Base-by-base conservation (phyloP, 257 asterid species). In the Euphrasia confusa region DNA sequence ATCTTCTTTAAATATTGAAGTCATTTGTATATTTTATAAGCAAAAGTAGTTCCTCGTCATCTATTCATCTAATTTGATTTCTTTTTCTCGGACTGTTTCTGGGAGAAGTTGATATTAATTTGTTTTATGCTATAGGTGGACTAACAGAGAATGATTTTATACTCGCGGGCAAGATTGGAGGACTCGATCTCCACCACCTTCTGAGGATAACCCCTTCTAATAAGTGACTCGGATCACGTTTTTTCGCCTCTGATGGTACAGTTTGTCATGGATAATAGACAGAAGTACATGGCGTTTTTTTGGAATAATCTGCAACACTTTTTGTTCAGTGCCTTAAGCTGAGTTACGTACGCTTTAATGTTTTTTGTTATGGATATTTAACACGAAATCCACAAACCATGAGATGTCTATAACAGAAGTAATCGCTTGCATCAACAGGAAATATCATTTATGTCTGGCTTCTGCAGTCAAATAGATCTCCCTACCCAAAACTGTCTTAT, bases 111-210 rank as follows among this genome's bases (percentile, higher is more conserved):
- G 35, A 10, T 53, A 13, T 53, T 7, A 24, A 4, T 53, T 24
- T 18, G 11, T 28, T 53, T 53, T 33, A 24, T 53, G 58, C 11
- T 53, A 78, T 71, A 91, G 98, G 93, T 68, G 99, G 99, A 32
- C 83, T 92, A 14, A 89, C 97, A 6, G 97, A 92, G 80, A 92
- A 92, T 76, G 98, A 88, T 73, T 91, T 88, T 81, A 84, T 91
- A 58, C 95, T 91, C 49, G 98, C 98, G 64, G 86, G 90, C 42
- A 91, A 91, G 87, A 84, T 91, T 53, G 74, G 53, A 52, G 75
- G 78, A 53, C 94, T 91, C 24, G 73, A 84, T 75, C 80, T 88
- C 59, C 84, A 75, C 28, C 71, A 78, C 64, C 95, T 90, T 74
- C 84, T 90, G 56, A 87, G 97, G 85, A 85, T 78, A 71, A 81